Percentiles rank a stretch among this genome's conserved stretches.
phyloP scores from a whole-genome alignment of 2,329 filamentous ascomycete genomes.

The Colletotrichum lupini region DNA sequence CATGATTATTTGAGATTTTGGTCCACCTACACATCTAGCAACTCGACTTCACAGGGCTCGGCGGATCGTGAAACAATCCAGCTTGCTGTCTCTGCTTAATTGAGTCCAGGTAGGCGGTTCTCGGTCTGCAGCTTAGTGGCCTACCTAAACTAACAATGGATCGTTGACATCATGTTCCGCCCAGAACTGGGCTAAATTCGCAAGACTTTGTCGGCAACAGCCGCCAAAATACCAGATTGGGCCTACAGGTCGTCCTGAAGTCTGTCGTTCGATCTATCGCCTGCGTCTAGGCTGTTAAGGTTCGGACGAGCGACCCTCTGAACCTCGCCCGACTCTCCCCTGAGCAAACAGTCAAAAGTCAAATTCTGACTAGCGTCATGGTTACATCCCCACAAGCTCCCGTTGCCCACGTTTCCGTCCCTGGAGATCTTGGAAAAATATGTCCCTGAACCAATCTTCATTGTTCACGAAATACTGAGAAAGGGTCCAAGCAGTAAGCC shows the following conservation, averaged over 20 bases:
- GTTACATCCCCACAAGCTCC: not conserved
- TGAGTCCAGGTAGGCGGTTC: no score
- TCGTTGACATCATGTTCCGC: not conserved
- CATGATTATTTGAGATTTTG: no score
- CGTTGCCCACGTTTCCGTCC: conserved; percentile 4
- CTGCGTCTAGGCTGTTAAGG: not conserved
- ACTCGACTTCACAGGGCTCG: no score
- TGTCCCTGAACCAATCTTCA: not conserved
- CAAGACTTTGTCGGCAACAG: not conserved
- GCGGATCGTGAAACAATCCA: no score
- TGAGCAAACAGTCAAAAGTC: not conserved
- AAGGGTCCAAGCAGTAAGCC: conserved; percentile 3
- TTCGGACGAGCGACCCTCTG: not conserved
- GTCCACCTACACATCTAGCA: no score
- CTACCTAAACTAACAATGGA: not conserved
- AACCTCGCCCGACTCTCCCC: not conserved
- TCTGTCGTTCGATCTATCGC: not conserved
- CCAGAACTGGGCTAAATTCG: not conserved
- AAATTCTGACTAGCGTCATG: not conserved
- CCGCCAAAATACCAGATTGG: not conserved
- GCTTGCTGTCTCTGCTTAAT: no score
- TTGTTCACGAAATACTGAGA: not conserved
- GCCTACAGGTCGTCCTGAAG: not conserved
- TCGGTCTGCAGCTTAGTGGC: no score
- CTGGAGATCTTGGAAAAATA: not conserved